phyloP scores from a whole-genome alignment of 2,329 filamentous ascomycete genomes.

The Aspergillus carbonarius region DNA sequence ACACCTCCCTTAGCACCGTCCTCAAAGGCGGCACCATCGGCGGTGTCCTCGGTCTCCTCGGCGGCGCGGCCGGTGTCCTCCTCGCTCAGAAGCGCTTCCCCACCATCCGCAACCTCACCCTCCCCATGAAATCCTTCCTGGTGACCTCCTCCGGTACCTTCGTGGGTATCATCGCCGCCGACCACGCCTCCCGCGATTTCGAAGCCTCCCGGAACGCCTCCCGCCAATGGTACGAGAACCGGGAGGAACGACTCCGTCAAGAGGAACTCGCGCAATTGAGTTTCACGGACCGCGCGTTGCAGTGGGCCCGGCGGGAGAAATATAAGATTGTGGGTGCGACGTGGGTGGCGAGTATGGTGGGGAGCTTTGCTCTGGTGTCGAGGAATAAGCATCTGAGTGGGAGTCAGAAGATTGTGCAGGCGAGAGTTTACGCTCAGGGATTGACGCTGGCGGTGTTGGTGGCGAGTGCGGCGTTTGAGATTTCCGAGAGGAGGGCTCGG shows the following conservation, averaged over 20 bases:
- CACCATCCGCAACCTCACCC: conserved; percentile 75
- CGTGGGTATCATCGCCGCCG: conserved; percentile 82
- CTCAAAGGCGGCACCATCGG: conserved; percentile 77
- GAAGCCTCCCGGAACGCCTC: conserved; percentile 69
- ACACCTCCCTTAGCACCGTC: conserved; percentile 56
- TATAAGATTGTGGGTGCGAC: conserved; percentile 81
- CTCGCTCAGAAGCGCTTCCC: conserved; percentile 69
- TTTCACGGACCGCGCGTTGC: conserved; percentile 60
- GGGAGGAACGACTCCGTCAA: conserved; percentile 57
- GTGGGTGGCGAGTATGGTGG: conserved; percentile 78
- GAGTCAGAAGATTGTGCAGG: conserved; percentile 88
- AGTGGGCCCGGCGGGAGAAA: conserved; percentile 76
- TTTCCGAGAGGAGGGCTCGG: conserved; percentile 72
- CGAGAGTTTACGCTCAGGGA: conserved; percentile 89
- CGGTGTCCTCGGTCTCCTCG: conserved; percentile 64
- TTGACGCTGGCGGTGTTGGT: conserved; percentile 82
- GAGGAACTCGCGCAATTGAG: conserved; percentile 58
- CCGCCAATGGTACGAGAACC: conserved; percentile 63
- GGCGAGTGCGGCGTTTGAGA: conserved; percentile 79
- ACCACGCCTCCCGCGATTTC: conserved; percentile 69
- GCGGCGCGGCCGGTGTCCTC: conserved; percentile 68
- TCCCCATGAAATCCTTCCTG: conserved; percentile 90
- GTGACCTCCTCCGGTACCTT: conserved; percentile 81
- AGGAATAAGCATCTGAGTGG: conserved; percentile 72
- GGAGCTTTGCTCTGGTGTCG: conserved; percentile 72